A percentile compares a stretch with the other conserved stretches of the same genome.
Conservation (phyloP, 2,329 filamentous ascomycete genomes). For the Cladobotryum protrusum region DNA sequence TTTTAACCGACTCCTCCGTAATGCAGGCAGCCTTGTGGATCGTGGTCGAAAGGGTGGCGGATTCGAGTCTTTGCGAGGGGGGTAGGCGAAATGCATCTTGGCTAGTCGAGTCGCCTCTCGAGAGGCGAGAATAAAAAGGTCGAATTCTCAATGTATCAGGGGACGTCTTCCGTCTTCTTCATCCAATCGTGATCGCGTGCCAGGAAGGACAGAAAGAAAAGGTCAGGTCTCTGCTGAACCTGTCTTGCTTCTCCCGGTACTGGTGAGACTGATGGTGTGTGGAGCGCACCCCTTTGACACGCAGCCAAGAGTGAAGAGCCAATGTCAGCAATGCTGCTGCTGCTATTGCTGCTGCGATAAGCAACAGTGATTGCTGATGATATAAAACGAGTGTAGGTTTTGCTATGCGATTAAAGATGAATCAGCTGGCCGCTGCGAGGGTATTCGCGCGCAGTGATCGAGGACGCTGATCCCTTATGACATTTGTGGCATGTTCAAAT, state of each 20-base stretch:
- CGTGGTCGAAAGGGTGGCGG: constrained; percentile 64
- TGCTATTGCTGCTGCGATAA: neutral
- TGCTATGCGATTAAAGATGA: constrained; percentile 2
- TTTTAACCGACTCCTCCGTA: constrained; percentile 59
- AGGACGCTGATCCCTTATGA: constrained; percentile 11
- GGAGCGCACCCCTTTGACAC: neutral
- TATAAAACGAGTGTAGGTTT: constrained; percentile 15
- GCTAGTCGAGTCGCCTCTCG: constrained; percentile 1
- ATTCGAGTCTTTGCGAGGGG: constrained; percentile 75
- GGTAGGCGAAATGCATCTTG: constrained; percentile 84
- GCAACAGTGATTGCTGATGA: neutral
- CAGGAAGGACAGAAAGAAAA: no score
- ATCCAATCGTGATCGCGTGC: neutral
- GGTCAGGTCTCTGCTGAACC: neutral
- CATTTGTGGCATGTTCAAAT: constrained; percentile 8
- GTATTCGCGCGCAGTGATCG: constrained; percentile 12
- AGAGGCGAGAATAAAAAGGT: neutral
- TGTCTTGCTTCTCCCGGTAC: neutral
- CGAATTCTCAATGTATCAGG: neutral
- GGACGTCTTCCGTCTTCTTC: neutral
- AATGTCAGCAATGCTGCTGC: neutral
- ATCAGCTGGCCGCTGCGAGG: neutral
- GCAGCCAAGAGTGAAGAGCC: neutral
- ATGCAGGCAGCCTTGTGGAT: constrained; percentile 44
- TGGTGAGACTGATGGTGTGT: neutral